These are phyloP conservation scores for Trichoderma polysporum DNA, from an alignment of 2,329 filamentous ascomycete genomes.

Conservation along the genomic window DNA sequence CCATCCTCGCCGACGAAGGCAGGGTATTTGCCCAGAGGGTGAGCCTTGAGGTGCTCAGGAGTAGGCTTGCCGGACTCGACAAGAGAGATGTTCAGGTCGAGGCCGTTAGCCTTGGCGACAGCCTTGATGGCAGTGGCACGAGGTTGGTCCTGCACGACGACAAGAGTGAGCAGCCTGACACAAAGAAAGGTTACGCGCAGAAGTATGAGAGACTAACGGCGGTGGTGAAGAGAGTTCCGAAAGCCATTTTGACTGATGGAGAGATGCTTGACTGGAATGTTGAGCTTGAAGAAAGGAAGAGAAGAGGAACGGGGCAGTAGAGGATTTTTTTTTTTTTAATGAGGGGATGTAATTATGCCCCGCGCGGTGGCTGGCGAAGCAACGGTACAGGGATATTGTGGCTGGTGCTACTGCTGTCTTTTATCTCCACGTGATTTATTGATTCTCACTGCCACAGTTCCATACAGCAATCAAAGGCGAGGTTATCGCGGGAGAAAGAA, in stretches of 20 bases:
- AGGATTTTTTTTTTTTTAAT: conserved; percentile 40
- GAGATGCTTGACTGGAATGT: conserved; percentile 22
- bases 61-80: conserved; percentile 65
- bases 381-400: conserved; percentile 22
- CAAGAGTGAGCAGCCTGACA: conserved; percentile 28
- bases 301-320: conserved; percentile 22
- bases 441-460: not conserved
- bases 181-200: conserved; percentile 20
- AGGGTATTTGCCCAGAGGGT: conserved; percentile 87
- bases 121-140: conserved; percentile 86
- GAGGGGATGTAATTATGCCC: conserved; percentile 34
- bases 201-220: conserved; percentile 55
- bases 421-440: conserved; percentile 29
- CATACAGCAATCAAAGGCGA: not conserved
- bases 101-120: conserved; percentile 95
- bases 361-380: conserved; percentile 32
- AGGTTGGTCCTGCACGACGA: conserved; percentile 69
- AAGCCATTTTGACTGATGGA: conserved; percentile 69
- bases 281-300: conserved; percentile 23
- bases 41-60: conserved; percentile 79
- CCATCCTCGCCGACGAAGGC: conserved; percentile 91
- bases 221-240: conserved; percentile 95
- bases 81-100: conserved; percentile 84
- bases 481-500: conserved; percentile 15
- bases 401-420: conserved; percentile 3